Percentiles rank a stretch among this genome's conserved stretches.
Conservation (phyloP, 2,329 filamentous ascomycete genomes). For the Fusarium sacchari region DNA sequence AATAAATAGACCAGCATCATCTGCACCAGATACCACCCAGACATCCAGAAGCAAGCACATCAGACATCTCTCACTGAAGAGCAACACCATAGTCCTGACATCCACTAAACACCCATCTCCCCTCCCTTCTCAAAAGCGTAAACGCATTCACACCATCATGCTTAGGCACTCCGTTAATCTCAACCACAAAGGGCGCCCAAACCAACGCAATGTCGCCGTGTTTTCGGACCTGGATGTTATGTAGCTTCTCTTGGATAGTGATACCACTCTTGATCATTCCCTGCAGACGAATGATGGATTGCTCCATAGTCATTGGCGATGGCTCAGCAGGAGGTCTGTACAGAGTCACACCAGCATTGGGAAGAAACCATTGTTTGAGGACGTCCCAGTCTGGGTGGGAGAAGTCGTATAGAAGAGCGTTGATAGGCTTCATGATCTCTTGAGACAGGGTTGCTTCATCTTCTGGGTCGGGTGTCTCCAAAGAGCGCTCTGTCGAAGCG, state of each 20-base stretch:
- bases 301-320: slow-evolving; percentile 14
- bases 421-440: slow-evolving; percentile 10
- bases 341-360: not conserved
- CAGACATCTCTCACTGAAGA: not conserved
- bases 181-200: slow-evolving; percentile 24
- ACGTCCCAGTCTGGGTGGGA: slow-evolving; percentile 9
- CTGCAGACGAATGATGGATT: slow-evolving; percentile 14
- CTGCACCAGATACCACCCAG: not conserved
- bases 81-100: slow-evolving; percentile 7
- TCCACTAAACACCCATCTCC: slow-evolving; percentile 10
- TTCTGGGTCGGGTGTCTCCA: not conserved
- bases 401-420: slow-evolving; percentile 17
- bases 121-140: not conserved
- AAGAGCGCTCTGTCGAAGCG: not conserved
- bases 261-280: slow-evolving; percentile 7
- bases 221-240: slow-evolving; percentile 2
- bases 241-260: not conserved
- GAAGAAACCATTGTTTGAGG: slow-evolving; percentile 12
- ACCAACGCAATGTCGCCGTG: slow-evolving; percentile 13
- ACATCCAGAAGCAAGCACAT: not conserved
- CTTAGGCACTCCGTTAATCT: not conserved
- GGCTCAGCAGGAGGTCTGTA: slow-evolving; percentile 6
- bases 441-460: not conserved
- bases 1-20: not conserved
- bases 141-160: slow-evolving; percentile 7